These are phyloP conservation scores for Beauveria sp. DNA, from an alignment of 2,329 filamentous ascomycete genomes.

Conservation along the genomic window DNA sequence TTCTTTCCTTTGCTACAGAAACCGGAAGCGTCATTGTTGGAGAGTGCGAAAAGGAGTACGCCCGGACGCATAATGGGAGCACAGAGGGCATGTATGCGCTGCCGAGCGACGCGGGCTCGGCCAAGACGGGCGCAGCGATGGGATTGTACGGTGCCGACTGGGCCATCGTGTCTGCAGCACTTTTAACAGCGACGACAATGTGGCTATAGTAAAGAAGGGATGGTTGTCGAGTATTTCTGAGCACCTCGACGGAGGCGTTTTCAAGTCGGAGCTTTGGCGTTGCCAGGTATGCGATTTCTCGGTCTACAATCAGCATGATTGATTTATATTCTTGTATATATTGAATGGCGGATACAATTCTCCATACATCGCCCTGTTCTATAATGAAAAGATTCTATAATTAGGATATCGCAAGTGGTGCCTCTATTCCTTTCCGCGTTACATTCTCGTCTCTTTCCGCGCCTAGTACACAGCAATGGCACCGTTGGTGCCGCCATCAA, in stretches of 20 bases:
- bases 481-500: slow-evolving; percentile 45
- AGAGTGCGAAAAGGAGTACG: slow-evolving; percentile 4
- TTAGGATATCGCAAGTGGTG: neutral
- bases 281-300: neutral
- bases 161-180: neutral
- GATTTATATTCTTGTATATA: neutral
- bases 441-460: slow-evolving; percentile 19
- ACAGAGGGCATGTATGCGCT: neutral
- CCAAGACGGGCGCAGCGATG: neutral
- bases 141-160: neutral
- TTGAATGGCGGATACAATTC: neutral
- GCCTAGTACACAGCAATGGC: slow-evolving; percentile 42
- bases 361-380: neutral
- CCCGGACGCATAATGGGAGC: slow-evolving; percentile 3
- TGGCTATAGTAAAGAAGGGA: neutral
- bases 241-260: neutral
- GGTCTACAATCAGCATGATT: neutral
- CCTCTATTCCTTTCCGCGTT: neutral
- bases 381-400: neutral
- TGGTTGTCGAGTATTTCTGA: neutral
- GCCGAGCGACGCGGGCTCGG: neutral
- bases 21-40: slow-evolving; percentile 2
- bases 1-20: neutral
- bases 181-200: neutral
- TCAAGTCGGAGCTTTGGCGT: neutral